Evolutionary conservation across 2,329 filamentous ascomycete species (phyloP), one percentile per base, ranked within the genome.

Genomic region (Pseudogymnoascus sp.): DNA sequence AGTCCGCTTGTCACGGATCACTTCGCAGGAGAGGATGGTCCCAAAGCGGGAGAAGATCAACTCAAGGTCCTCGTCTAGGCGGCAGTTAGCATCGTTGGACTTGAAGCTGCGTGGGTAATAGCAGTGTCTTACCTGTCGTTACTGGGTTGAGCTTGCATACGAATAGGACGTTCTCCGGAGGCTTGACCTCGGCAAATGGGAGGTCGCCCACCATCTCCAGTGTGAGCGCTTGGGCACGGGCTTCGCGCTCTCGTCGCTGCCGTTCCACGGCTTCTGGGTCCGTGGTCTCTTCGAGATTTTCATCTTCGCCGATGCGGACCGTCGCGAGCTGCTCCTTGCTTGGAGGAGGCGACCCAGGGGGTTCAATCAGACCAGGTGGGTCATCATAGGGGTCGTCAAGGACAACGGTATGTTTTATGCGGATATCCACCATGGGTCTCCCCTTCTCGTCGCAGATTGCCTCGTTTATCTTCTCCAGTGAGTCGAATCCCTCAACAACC

Each of bases 61-160:
- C 74, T 97, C 89, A 56, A 99, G 80, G 73, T 99, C 95, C 71
- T 96, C 89, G 72, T 97, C 93, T 81, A 67, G 4, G 60, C 7
- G 42, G 53, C 33, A 29, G 63, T 65, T 68, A 65, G 62, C 19
- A 66, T 56, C 38, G 21, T 62, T 44, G 46, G 46, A 4, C 35
- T 35, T 44, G 23, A 65, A 33, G 15, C 46, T 35, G 13, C 19
- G 50, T 19, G 13, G 29, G 50, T 19, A 31, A 31, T 17, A 40
- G 33, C 37, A 62, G 29, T 35, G 2, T 69, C 72, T 66, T 73
- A 82, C 81, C 81, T 72, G 91, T 89, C 9, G 95, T 99, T 56
- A 99, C 92, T 0, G 95, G 95, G 70, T 99, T 99, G 46, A 99
- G 82, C 75, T 99, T 99, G 87, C 95, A 99, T 46, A 99, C 93